These are phyloP conservation scores for Areca catechu DNA, from an alignment of 176 grass and related monocot species.

Conservation along the genomic window DNA sequence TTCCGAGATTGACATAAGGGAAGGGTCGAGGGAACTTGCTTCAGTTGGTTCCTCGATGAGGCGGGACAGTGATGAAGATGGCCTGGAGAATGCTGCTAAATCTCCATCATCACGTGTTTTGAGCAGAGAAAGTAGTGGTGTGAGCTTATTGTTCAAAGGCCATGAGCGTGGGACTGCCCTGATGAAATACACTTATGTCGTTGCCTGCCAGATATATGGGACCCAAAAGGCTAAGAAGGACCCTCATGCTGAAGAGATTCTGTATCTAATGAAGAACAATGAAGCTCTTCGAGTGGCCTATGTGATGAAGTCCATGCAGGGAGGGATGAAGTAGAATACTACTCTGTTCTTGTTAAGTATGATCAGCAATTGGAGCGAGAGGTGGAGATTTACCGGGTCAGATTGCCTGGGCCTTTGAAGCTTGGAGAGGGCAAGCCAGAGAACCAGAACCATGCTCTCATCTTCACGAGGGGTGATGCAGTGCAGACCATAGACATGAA, in stretches of 20 bases:
- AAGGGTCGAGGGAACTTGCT: constrained; percentile 65
- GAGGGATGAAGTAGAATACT: constrained; percentile 45
- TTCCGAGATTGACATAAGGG: constrained; percentile 75
- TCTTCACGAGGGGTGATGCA: constrained; percentile 90
- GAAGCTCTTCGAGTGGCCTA: constrained; percentile 84
- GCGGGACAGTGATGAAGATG: constrained; percentile 43
- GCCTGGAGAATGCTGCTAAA: constrained; percentile 26
- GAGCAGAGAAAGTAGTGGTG: constrained; percentile 54
- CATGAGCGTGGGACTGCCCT: constrained; percentile 67
- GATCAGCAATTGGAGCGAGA: constrained; percentile 57
- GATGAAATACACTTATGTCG: constrained; percentile 96
- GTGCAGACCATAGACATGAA: constrained; percentile 99
- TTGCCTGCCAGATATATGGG: constrained; percentile 93
- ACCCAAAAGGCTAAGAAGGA: constrained; percentile 80
- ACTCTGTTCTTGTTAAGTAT: constrained; percentile 93
- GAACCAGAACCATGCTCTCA: constrained; percentile 95
- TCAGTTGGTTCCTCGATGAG: constrained; percentile 57
- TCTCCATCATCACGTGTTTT: constrained; percentile 37
- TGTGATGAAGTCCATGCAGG: constrained; percentile 59
- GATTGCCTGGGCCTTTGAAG: constrained; percentile 71
- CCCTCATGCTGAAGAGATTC: constrained; percentile 64
- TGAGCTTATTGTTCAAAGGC: constrained; percentile 79
- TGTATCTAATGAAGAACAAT: constrained; percentile 88
- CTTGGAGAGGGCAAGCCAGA: constrained; percentile 98
- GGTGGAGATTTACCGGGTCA: constrained; percentile 89